Evolutionary conservation across 2,329 filamentous ascomycete species (phyloP), one percentile per base, ranked within the genome.

Genomic region (Gremmenia infestans): DNA sequence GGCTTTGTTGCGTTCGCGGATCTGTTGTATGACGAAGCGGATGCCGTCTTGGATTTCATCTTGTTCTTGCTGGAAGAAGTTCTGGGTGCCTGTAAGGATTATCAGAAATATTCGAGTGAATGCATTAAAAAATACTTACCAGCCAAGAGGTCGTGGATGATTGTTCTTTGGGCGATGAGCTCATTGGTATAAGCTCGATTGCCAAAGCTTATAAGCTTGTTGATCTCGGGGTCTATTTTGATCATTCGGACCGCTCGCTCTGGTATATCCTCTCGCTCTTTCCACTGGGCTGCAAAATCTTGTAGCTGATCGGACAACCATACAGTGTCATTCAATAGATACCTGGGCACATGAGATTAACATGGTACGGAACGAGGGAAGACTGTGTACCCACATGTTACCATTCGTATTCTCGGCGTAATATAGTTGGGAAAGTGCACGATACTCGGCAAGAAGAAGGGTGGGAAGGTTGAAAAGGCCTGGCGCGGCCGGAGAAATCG

Each of bases 381-480:
- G 4, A 11, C 36, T n/a, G 32, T 12, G 19, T 23, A 51, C 80
- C 68, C 72, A 86, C 84, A 88, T 87, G 63, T 82, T 87, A 23
- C 85, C 84, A 23, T 80, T 81, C 14, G 74, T 72, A 40, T 83
- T 77, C 14, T 81, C 75, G 0, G 82, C 77, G 68, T 94, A 94
- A 65, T 88, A 89, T 55, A 87, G 81, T 0, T 87, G 83, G 5
- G 89, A 87, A 2, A 91, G 83, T 3, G 89, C 88, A 50, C 89
- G 79, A 70, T 91, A 94, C 72, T 92, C 82, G n/a, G 88, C 88
- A 45, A 94, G 74, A 1, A 86, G 79, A 17, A 91, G 80, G 0
- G 85, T 87, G 1, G 89, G 89, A 3, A 94, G 73, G 37, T 79
- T 80, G 65, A 91, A 91, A 0, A 94, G 75, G 0, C 85, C 88